These are phyloP conservation scores for Magnaporthales sp. DNA, from an alignment of 2,329 filamentous ascomycete species.

Conservation along the genomic window DNA sequence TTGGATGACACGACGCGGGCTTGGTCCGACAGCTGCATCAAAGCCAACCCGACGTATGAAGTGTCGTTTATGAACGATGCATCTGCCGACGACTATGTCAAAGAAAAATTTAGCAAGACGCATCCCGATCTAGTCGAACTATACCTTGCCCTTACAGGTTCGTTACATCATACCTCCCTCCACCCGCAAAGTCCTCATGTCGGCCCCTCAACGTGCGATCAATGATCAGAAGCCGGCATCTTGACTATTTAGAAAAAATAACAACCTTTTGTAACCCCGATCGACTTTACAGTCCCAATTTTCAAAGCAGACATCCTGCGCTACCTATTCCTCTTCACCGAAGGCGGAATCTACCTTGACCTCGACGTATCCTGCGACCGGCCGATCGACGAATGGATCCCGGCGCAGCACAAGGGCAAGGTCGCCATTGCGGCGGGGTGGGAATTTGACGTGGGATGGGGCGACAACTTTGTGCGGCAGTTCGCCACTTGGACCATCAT, in stretches of 20 bases:
- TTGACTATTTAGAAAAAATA: no score
- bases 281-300: neutral
- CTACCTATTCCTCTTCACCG: constrained; percentile 13
- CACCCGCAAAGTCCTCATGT: neutral
- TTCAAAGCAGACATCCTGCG: constrained; percentile 32
- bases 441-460: constrained; percentile 17
- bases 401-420: constrained; percentile 8
- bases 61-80: constrained; percentile 19
- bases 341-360: constrained; percentile 41
- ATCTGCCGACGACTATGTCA: constrained; percentile 40
- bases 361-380: constrained; percentile 43
- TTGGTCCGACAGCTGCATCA: constrained; percentile 23
- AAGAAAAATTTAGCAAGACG: constrained; percentile 40
- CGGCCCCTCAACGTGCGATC: neutral
- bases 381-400: constrained; percentile 28
- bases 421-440: constrained; percentile 17
- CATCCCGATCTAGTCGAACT: constrained; percentile 15
- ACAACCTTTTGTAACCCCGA: no score
- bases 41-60: constrained; percentile 17
- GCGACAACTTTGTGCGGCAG: constrained; percentile 17
- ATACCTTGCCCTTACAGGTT: constrained; percentile 13
- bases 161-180: constrained; percentile 10
- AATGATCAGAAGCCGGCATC: constrained; percentile 14
- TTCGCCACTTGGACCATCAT: constrained; percentile 24
- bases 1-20: constrained; percentile 17